These are phyloP conservation scores for Parasitella parasitica DNA, from an alignment of 371 early-diverging fungal species.

Conservation along the genomic window DNA sequence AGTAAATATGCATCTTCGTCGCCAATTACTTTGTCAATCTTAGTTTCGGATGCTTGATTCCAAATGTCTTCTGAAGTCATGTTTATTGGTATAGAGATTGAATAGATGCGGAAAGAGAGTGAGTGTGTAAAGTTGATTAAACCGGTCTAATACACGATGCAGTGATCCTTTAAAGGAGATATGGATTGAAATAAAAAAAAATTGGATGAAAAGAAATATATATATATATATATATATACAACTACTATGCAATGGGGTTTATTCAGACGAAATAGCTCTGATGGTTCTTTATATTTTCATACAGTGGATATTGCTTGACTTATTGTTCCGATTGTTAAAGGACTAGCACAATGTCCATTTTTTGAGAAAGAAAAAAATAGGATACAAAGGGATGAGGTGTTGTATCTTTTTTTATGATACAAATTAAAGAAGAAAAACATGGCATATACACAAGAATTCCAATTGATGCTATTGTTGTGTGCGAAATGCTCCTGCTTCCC, in stretches of 20 bases:
- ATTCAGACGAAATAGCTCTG: not conserved
- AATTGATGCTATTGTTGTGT: not conserved
- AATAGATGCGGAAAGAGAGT: not conserved
- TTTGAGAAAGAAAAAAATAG: not conserved
- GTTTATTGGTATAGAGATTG: not conserved
- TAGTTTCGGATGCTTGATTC: constrained; percentile 8
- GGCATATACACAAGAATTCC: not conserved
- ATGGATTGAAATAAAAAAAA: not conserved
- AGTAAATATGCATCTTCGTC: constrained; percentile 44
- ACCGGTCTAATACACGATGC: too few relatives aligned
- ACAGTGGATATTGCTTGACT: not conserved
- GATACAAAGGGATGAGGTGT: not conserved
- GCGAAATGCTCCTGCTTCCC: not conserved
- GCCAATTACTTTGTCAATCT: constrained; percentile 41
- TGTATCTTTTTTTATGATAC: not conserved
- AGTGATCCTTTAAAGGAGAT: not conserved
- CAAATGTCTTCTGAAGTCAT: constrained; percentile 9
- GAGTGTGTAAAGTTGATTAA: not conserved
- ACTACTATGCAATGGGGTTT: not conserved
- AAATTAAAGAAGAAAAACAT: not conserved
- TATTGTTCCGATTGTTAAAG: not conserved
- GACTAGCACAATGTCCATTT: not conserved
- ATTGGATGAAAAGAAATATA: not conserved
- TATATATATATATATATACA: too few relatives aligned
- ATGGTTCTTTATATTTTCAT: not conserved